Conservation (phyloP, 2,329 filamentous ascomycete genomes). For the Xylaria digitata region DNA sequence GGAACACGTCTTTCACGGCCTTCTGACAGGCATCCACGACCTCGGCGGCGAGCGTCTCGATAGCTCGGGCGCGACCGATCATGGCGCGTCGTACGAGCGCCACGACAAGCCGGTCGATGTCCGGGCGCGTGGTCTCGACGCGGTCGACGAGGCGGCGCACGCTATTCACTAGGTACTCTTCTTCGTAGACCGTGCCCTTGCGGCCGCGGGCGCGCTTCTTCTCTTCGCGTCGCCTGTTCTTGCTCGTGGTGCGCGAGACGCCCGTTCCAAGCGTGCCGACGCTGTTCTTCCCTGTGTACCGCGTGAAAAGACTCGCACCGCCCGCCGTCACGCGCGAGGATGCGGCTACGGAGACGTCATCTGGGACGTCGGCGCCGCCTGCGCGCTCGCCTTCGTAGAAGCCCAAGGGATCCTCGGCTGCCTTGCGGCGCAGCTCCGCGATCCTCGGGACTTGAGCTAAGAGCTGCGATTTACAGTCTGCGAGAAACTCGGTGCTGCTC, state of each 20-base stretch:
- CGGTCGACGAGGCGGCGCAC: conserved; percentile 85
- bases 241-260: conserved; percentile 82
- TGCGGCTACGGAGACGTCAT: conserved; percentile 91
- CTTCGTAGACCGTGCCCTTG: conserved; percentile 97
- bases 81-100: conserved; percentile 83
- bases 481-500: conserved; percentile 87
- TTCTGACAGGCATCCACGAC: conserved; percentile 76
- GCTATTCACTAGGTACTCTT: conserved; percentile 94
- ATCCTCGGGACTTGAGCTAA: conserved; percentile 87
- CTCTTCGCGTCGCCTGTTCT: conserved; percentile 90
- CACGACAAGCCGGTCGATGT: conserved; percentile 79
- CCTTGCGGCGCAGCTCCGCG: conserved; percentile 81
- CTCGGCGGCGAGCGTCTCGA: conserved; percentile 79
- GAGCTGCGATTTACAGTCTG: conserved; percentile 90
- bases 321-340: conserved; percentile 82
- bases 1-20: conserved; percentile 78
- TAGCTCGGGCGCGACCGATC: conserved; percentile 84
- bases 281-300: conserved; percentile 81
- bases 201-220: conserved; percentile 93
- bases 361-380: conserved; percentile 77
- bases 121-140: conserved; percentile 76
- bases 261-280: conserved; percentile 77
- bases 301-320: conserved; percentile 88
- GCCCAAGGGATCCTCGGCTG: conserved; percentile 83
- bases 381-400: conserved; percentile 85